Evolutionary conservation across 2,329 filamentous ascomycete species (phyloP), one percentile per base, ranked within the genome.

Genomic region (Thyridium curvatum): DNA sequence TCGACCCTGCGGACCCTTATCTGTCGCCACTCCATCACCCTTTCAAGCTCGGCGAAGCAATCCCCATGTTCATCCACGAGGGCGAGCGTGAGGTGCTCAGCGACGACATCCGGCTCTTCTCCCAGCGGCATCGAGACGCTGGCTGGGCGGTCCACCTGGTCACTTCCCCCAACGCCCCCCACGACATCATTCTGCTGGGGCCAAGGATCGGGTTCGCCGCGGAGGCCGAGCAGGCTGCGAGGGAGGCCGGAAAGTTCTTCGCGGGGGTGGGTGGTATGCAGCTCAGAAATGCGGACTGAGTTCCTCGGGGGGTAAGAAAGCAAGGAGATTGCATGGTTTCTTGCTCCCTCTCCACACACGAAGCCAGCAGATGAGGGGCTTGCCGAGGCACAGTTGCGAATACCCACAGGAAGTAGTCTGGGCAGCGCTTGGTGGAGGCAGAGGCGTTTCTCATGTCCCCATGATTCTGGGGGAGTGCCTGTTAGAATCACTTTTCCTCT

Each of bases 131-230:
- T 41, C 16, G 34, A 12, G 38, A 44, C 17, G 18, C 16, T 8
- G 49, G 50, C 3, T 47, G 46, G 46, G 37, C 40, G 8, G 36
- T 50, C 10, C 40, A 48, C 28, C 32, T 52, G 45, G 26, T 38
- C 9, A 36, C 43, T 14, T 45, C 46, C 14, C 14, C 21, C 18
- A 34, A 37, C 10, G 45, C 43, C 15, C 46, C 52, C 13, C 51
- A 52, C 36, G 52, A 54, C 38, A 44, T 52, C 13, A 17, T 54
- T 18, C 34, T 52, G 18, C 36, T 53, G 32, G 50, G 50, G 3
- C 35, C 41, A 4, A 41, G 40, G 38, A 45, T 52, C 30, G 51
- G 48, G 30, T 53, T 51, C 34, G 39, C 29, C 5, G 30, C 26
- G 16, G 45, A 46, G 40, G 47, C 44, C 2, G 43, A 43, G 33